These are phyloP conservation scores for Canna indica DNA, from an alignment of 176 grass and related monocot genomes.

Conservation along the genomic window DNA sequence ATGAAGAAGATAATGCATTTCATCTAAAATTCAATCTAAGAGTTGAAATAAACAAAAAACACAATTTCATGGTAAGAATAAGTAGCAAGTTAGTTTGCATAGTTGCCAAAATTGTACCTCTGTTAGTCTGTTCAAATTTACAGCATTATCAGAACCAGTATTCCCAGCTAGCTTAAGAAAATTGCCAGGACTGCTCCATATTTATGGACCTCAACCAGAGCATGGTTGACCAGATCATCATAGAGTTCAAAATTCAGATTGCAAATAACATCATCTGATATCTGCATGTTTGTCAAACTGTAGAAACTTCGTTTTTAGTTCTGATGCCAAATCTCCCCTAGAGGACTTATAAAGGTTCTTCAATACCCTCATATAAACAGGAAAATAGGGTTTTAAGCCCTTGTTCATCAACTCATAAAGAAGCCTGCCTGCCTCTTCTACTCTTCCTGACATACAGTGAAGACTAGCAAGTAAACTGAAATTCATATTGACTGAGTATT, in stretches of 20 bases:
- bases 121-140: background rate
- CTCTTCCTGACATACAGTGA: slow-evolving; percentile 30
- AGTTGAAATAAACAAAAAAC: background rate
- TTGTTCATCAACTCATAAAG: slow-evolving; percentile 74
- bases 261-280: slow-evolving; percentile 1
- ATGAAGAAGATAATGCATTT: no score
- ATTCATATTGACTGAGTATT: slow-evolving; percentile 48
- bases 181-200: background rate
- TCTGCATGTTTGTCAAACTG: slow-evolving; percentile 27
- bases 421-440: slow-evolving; percentile 46
- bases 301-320: slow-evolving; percentile 49
- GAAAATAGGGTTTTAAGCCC: slow-evolving; percentile 54
- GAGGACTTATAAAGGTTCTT: slow-evolving; percentile 53
- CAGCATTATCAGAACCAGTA: background rate
- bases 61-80: background rate
- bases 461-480: slow-evolving; percentile 64
- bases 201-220: background rate
- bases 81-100: background rate
- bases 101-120: background rate
- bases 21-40: no score
- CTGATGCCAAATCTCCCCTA: slow-evolving; percentile 43
- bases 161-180: background rate
- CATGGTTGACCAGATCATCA: background rate
- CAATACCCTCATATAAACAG: slow-evolving; percentile 44
- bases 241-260: background rate